Evolutionary conservation across 441 rosid species (phyloP), one percentile per base, ranked within the genome.

Genomic region (Populus hybrid): DNA sequence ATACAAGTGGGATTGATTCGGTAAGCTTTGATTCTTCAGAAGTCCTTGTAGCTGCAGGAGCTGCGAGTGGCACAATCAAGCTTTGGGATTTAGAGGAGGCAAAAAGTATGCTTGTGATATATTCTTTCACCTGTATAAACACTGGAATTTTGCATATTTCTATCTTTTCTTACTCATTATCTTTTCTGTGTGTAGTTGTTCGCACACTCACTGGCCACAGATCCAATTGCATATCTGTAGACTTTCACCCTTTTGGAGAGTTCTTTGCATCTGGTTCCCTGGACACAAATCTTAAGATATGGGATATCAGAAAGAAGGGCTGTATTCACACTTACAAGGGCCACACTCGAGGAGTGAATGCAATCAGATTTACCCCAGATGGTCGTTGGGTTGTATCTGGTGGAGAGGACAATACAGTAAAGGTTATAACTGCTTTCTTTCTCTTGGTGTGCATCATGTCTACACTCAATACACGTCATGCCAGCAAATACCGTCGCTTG

Each of bases 21-120:
- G 99, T 97, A 64, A 88, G 94, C 74, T 92, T 97, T 84, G 99
- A 97, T 85, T 90, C 94, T 82, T 91, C 97, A 1, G 99, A 97
- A 84, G 89, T 88, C 56, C 78, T 92, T 80, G 98, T 92, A 45
- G 99, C 99, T 56, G 99, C 99, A 21, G 99, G 99, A 78, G 97
- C 99, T 73, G 97, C 99, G 70, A 97, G 93, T 86, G 99, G 99
- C 69, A 92, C 98, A 1, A 90, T 97, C 75, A 97, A 97, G 89
- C 92, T 97, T 82, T 97, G 99, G 99, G 99, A 97, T 90, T 86
- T 97, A 73, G 93, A 93, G 81, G 99, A 93, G 89, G 99, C 99
- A 64, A 97, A 97, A 83, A 87, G 99, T 94, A 88, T 78, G 94
- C 78, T 84, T 74, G 23, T 72, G 36, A 69, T 76, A 79, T 40